These are phyloP conservation scores for Diversispora epigaea DNA, from an alignment of 192 early-diverging fungal species.

Conservation along the genomic window DNA sequence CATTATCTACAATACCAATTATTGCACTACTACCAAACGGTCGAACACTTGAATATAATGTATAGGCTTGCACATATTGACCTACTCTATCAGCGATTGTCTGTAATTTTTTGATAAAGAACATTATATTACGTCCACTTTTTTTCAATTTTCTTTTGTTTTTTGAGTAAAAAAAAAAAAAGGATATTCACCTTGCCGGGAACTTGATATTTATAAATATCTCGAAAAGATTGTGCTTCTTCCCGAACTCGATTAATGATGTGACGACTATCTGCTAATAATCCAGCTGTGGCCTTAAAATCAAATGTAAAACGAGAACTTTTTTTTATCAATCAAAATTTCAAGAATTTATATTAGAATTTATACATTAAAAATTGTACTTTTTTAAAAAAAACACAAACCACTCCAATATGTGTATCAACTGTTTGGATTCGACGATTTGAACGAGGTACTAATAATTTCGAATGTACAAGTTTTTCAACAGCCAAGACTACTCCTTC, in stretches of 20 bases:
- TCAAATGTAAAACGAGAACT: neutral
- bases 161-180: neutral
- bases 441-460: conserved; percentile 87
- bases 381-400: conserved; percentile 39
- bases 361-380: too few species aligned
- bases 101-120: conserved; percentile 38
- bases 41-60: conserved; percentile 91
- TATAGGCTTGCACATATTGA: conserved; percentile 94
- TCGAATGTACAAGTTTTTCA: conserved; percentile 93
- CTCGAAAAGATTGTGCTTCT: conserved; percentile 87
- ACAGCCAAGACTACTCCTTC: conserved; percentile 97
- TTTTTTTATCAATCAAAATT: too few species aligned
- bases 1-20: conserved; percentile 74
- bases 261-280: conserved; percentile 89
- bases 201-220: conserved; percentile 78
- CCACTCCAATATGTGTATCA: conserved; percentile 92
- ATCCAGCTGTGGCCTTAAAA: conserved; percentile 80
- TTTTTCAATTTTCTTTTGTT: neutral
- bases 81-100: conserved; percentile 90
- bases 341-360: too few species aligned
- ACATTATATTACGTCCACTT: neutral
- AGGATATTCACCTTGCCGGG: conserved; percentile 70
- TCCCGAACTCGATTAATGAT: conserved; percentile 86
- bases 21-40: conserved; percentile 91
- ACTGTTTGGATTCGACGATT: conserved; percentile 93